phyloP scores from a whole-genome alignment of 345 rosid species.

The Litchi chinensis region DNA sequence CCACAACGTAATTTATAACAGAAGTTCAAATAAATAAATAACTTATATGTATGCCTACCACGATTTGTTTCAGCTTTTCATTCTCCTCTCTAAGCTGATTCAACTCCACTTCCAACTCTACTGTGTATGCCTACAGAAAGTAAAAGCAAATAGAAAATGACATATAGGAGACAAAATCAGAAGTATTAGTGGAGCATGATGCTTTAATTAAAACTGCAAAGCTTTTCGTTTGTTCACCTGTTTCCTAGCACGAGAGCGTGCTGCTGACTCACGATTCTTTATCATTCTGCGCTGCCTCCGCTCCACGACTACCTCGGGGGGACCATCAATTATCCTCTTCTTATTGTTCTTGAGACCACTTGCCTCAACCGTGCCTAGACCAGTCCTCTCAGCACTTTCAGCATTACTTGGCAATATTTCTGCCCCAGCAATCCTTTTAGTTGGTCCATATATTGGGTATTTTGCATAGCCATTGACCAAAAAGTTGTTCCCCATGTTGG shows the following conservation, averaged over 20 bases:
- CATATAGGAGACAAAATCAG: neutral
- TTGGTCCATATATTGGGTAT: constrained; percentile 35
- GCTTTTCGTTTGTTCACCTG: constrained; percentile 46
- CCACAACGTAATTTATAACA: neutral
- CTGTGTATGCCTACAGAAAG: constrained; percentile 71
- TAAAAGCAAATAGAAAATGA: neutral
- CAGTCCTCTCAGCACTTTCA: constrained; percentile 32
- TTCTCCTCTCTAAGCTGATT: constrained; percentile 83
- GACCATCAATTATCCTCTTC: constrained; percentile 67
- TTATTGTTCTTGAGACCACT: constrained; percentile 41
- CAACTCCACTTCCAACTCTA: constrained; percentile 81
- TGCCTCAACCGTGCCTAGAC: constrained; percentile 32
- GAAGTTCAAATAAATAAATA: neutral
- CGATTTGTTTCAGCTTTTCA: constrained; percentile 52
- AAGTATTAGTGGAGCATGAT: too few species aligned
- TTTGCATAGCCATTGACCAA: constrained; percentile 33
- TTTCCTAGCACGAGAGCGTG: constrained; percentile 91
- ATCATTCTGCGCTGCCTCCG: constrained; percentile 89
- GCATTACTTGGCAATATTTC: constrained; percentile 35
- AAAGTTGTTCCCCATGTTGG: constrained; percentile 20
- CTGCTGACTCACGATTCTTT: constrained; percentile 91
- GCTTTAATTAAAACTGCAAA: neutral
- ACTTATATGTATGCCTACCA: constrained; percentile 43
- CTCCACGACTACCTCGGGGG: constrained; percentile 71
- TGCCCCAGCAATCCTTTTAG: constrained; percentile 33